phyloP scores from a whole-genome alignment of 495 filamentous ascomycete species.

The Aspergillus bridgeri region DNA sequence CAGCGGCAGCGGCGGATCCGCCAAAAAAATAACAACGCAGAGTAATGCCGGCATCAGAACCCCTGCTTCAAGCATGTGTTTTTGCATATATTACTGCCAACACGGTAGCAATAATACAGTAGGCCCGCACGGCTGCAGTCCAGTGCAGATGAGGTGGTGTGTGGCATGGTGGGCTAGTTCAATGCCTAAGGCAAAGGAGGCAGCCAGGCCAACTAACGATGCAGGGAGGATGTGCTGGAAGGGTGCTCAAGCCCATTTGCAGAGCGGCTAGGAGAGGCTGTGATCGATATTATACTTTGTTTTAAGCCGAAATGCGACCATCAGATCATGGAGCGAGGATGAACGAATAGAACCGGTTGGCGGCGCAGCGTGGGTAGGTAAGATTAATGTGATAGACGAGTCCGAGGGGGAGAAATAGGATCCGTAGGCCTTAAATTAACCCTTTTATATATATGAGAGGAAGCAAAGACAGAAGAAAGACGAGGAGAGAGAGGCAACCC shows the following conservation, averaged over 20 bases:
- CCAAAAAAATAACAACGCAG: conserved; percentile 3
- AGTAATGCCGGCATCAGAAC: not conserved
- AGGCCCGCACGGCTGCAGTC: not conserved
- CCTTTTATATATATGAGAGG: not conserved
- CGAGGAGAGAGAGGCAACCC: not conserved
- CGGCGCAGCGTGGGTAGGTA: not conserved
- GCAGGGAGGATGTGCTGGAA: not conserved
- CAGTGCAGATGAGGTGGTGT: not conserved
- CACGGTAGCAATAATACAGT: not conserved
- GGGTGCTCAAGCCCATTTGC: too few relatives aligned
- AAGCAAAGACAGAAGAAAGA: not conserved
- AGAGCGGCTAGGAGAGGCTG: too few relatives aligned
- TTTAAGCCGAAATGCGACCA: too few relatives aligned
- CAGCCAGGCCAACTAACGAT: not conserved
- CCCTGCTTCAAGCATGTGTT: not conserved
- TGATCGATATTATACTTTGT: too few relatives aligned
- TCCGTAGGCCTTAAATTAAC: not conserved
- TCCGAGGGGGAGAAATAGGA: not conserved
- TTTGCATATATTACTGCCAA: not conserved
- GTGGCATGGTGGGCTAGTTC: not conserved
- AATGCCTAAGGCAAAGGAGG: not conserved
- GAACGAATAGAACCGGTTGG: not conserved
- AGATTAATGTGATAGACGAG: not conserved
- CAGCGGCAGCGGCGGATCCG: conserved; percentile 19
- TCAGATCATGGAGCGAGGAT: too few relatives aligned